Conservation (phyloP, 192 early-diverging fungal species). For the Backusella psychrophila region DNA sequence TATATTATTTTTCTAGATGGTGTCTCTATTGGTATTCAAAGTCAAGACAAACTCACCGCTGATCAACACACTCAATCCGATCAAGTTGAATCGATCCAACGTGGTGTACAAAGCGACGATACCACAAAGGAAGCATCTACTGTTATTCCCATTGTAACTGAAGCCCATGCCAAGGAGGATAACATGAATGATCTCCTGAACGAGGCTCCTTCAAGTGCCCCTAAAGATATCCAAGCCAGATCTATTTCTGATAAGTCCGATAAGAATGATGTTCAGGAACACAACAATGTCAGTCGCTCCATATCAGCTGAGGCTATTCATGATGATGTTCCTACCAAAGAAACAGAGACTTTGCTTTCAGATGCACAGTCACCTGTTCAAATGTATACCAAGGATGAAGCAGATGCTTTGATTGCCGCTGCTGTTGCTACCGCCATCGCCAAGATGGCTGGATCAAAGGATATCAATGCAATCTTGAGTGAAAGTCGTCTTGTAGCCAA, state of each 20-base stretch:
- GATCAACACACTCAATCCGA: neutral
- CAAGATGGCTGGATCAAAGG: neutral
- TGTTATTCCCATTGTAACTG: too few relatives aligned
- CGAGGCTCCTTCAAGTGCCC: neutral
- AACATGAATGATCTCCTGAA: neutral
- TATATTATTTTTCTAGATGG: neutral
- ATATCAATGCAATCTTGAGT: neutral
- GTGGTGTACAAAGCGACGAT: constrained; percentile 1
- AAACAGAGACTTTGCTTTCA: neutral
- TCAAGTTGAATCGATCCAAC: neutral
- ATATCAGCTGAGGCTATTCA: neutral
- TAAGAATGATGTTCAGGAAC: neutral
- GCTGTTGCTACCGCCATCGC: constrained; percentile 28
- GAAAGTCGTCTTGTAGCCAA: neutral
- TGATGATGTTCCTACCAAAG: neutral
- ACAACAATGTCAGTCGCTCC: neutral
- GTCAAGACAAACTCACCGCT: neutral
- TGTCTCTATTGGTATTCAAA: neutral
- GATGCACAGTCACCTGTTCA: neutral
- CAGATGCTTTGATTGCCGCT: constrained; percentile 25
- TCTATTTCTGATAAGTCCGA: neutral
- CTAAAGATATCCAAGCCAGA: neutral
- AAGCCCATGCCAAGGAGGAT: too few relatives aligned
- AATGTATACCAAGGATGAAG: constrained; percentile 6
- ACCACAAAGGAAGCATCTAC: neutral